phyloP scores from a whole-genome alignment of 129 eudicot genomes.

The Escallonia rubra region DNA sequence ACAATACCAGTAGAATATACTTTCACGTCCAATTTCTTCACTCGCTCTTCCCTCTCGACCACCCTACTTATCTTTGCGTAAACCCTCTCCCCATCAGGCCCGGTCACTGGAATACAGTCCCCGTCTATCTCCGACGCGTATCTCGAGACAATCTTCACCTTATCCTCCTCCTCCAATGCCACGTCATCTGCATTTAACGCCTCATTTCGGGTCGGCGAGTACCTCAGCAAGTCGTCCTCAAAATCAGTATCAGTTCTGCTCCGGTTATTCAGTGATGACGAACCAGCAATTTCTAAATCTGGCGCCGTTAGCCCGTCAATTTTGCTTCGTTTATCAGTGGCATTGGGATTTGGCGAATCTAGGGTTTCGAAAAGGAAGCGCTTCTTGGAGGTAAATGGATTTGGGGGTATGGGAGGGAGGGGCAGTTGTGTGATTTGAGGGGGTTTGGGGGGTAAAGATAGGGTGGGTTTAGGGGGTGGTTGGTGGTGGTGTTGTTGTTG shows the following conservation, averaged over 20 bases:
- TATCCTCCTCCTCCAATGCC: constrained; percentile 11
- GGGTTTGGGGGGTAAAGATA: constrained; percentile 19
- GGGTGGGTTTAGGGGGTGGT: constrained; percentile 17
- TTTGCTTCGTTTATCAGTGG: too few relatives aligned
- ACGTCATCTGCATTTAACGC: neutral
- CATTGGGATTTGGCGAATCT: neutral
- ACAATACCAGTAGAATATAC: constrained; percentile 41
- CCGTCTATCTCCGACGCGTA: constrained; percentile 75
- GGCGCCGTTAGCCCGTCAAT: too few relatives aligned
- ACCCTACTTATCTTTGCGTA: constrained; percentile 60
- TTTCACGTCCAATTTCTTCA: constrained; percentile 35
- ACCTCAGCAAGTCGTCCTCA: constrained; percentile 52
- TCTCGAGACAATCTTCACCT: constrained; percentile 45
- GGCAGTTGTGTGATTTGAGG: neutral
- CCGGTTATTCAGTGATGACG: constrained; percentile 28
- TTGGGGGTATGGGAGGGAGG: neutral
- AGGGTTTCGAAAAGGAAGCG: constrained; percentile 38
- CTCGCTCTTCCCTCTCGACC: constrained; percentile 20
- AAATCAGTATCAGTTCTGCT: constrained; percentile 25
- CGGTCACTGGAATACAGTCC: constrained; percentile 85
- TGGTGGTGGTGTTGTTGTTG: constrained; percentile 9
- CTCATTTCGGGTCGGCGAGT: constrained; percentile 26
- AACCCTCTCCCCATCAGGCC: constrained; percentile 80
- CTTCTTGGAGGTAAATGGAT: constrained; percentile 24
- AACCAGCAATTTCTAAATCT: too few relatives aligned